Evolutionary conservation across 495 filamentous ascomycete species (phyloP).

Genomic region (Aspergillus ellipticus): DNA sequence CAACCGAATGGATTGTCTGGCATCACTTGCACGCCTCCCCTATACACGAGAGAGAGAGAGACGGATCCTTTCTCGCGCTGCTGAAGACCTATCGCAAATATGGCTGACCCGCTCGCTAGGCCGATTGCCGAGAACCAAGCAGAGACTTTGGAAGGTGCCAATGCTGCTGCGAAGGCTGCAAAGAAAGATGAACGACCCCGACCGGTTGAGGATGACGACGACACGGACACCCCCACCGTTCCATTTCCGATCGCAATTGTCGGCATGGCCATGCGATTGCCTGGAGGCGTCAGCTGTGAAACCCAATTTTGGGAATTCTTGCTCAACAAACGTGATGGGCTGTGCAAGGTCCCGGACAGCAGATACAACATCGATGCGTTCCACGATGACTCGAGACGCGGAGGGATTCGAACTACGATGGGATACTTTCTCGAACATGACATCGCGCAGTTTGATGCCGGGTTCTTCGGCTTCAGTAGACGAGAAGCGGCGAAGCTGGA

Average conservation of each 20-base stretch:
- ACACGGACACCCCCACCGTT: too few relatives aligned
- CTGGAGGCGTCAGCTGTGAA: slow-evolving; percentile 29
- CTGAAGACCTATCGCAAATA: too few relatives aligned
- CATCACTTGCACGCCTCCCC: too few relatives aligned
- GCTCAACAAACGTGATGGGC: slow-evolving; percentile 28
- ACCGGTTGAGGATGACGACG: too few relatives aligned
- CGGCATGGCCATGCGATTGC: slow-evolving; percentile 41
- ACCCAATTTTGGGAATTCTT: slow-evolving; percentile 37
- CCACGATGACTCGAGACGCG: slow-evolving; percentile 9
- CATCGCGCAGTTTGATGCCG: slow-evolving; percentile 23
- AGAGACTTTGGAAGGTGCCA: too few relatives aligned
- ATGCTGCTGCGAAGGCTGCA: too few relatives aligned
- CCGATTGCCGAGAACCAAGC: too few relatives aligned
- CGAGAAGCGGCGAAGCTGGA: slow-evolving; percentile 11
- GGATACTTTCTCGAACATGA: slow-evolving; percentile 48
- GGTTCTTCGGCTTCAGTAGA: slow-evolving; percentile 11
- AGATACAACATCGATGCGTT: slow-evolving; percentile 34
- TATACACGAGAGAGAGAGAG: too few relatives aligned
- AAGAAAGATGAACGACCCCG: too few relatives aligned
- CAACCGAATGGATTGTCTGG: too few relatives aligned
- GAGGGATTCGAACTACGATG: slow-evolving; percentile 25
- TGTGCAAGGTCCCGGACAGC: slow-evolving; percentile 21
- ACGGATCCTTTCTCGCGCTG: too few relatives aligned
- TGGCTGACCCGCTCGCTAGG: too few relatives aligned
- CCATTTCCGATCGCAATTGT: slow-evolving; percentile 44